These are phyloP conservation scores for Rubia balearica DNA, from an alignment of 305 asterid species.

Conservation along the genomic window DNA sequence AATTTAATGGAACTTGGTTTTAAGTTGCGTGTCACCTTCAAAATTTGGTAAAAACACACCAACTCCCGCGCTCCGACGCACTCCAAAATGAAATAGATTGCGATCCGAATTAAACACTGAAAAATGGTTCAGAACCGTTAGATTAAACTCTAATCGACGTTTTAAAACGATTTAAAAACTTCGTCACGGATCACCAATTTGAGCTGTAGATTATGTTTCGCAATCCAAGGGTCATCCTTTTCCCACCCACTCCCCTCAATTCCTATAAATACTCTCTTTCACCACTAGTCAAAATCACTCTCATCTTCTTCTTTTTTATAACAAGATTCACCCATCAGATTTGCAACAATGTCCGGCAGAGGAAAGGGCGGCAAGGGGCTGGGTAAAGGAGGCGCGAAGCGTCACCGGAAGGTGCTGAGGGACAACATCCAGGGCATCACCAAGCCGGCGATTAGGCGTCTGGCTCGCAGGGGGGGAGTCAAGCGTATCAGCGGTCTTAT, in stretches of 20 bases:
- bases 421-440: slow-evolving; percentile 25
- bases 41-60: too few relatives aligned
- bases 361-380: slow-evolving; percentile 24
- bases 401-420: slow-evolving; percentile 22
- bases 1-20: too few relatives aligned
- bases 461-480: slow-evolving; percentile 20
- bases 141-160: background rate
- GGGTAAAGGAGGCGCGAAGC: slow-evolving; percentile 23
- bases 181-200: slow-evolving; percentile 2
- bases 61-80: too few relatives aligned
- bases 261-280: background rate
- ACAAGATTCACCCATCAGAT: too few relatives aligned
- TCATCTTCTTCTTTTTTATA: too few relatives aligned
- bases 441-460: slow-evolving; percentile 19
- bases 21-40: too few relatives aligned
- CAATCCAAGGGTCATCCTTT: slow-evolving; percentile 8
- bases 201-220: slow-evolving; percentile 3
- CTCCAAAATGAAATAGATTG: too few relatives aligned
- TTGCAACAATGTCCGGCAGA: slow-evolving; percentile 15
- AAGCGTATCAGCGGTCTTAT: too few relatives aligned
- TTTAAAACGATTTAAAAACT: background rate
- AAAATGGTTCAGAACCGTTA: background rate
- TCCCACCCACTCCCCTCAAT: background rate
- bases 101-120: too few relatives aligned
- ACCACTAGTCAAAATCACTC: too few relatives aligned